Evolutionary conservation across 2,329 filamentous ascomycete genomes (phyloP), one percentile per base, ranked within the genome.

Genomic region (Leptographium flavum): DNA sequence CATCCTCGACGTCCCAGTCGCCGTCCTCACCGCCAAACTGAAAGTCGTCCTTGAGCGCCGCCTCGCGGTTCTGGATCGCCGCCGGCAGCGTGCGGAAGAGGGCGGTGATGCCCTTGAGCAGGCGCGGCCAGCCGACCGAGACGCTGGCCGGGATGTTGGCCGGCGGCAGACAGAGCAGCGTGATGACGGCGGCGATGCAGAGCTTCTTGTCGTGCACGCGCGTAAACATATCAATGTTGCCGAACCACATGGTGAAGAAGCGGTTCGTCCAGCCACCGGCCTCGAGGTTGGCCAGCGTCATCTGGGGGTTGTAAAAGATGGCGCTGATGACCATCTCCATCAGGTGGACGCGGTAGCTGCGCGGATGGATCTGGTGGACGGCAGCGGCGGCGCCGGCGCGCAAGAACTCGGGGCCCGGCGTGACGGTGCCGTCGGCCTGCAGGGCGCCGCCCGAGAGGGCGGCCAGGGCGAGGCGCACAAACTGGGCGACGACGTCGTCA

Each of bases 301-400:
- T 71, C 38, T 82, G 66, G 2, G 92, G 88, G 67, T 94, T 95
- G 71, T 98, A 98, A 71, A 96, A 94, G 56, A 96, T 87, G 45
- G 85, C 80, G 64, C 96, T 96, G 70, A 98, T 94, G 47, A 98
- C 80, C 80, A 98, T 93, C 67, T 98, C 92, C 84, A 98, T 94
- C 38, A 98, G 68, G 61, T 98, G 90, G 45, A 96, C 88, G 56
- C 86, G 83, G 63, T 95, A 93, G 3, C 86, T 88, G 70, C 93
- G 95, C 54, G 93, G 81, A 64, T 87, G 88, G 43, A 85, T 70
- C 38, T 48, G 41, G 43, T 53, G 47, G 15, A 53, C 47, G n/a
- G 51, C 47, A 3, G 39, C 17, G 8, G 51, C 49, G 8, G 51
- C 47, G 9, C 49, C 47, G 4, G 38, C 39, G 1, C 45, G 19